phyloP scores from a whole-genome alignment of 768 basidiomycete species.

The Tubosaeta brunneosetosa region DNA sequence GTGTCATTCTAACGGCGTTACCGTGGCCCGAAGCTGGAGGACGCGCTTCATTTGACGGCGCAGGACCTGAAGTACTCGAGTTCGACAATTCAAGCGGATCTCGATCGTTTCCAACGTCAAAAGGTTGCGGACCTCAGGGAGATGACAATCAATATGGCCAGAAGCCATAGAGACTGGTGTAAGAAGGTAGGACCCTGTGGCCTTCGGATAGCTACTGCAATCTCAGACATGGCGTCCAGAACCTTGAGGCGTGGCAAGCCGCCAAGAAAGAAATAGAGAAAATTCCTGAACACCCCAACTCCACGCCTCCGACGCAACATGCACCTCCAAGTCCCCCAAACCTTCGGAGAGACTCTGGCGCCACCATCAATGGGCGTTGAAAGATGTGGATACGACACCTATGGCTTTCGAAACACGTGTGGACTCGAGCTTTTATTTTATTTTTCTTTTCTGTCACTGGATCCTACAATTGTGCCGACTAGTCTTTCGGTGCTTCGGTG shows the following conservation, averaged over 20 bases:
- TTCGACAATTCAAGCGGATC: constrained; percentile 93
- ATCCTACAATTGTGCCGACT: constrained; percentile 11
- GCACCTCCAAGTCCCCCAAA: constrained; percentile 35
- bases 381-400: constrained; percentile 10
- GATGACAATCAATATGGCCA: constrained; percentile 88
- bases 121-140: constrained; percentile 95
- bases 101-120: constrained; percentile 97
- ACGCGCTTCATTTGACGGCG: constrained; percentile 85
- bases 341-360: constrained; percentile 60
- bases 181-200: constrained; percentile 60
- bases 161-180: constrained; percentile 94
- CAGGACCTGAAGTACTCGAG: constrained; percentile 96
- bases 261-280: constrained; percentile 88
- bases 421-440: constrained; percentile 7
- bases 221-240: constrained; percentile 46
- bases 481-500: constrained; percentile 5
- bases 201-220: constrained; percentile 6
- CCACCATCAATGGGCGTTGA: constrained; percentile 64
- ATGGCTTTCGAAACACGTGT: constrained; percentile 5
- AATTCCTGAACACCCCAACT: constrained; percentile 89
- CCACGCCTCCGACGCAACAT: constrained; percentile 40
- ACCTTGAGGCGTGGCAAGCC: constrained; percentile 95
- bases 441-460: not conserved
- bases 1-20: constrained; percentile 12
- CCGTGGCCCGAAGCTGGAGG: constrained; percentile 68